phyloP scores from a whole-genome alignment of 2,329 filamentous ascomycete genomes.

The Calonectria leucothoes region DNA sequence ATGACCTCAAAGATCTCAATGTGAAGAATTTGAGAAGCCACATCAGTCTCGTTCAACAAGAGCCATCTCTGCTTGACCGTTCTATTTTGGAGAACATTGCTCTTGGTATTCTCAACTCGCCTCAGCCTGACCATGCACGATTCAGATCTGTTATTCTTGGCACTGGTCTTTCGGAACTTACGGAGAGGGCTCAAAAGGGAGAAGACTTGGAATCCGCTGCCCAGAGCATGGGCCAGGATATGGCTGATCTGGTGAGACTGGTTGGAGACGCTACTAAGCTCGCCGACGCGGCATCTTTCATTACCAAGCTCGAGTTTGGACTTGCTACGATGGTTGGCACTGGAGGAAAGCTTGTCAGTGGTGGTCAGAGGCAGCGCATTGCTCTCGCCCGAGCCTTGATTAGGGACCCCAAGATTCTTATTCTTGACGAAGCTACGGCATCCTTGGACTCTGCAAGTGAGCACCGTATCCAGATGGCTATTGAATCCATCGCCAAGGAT shows the following conservation, averaged over 20 bases:
- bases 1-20: conserved; percentile 60
- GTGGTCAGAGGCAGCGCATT: conserved; percentile 71
- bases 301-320: conserved; percentile 64
- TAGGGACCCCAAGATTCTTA: conserved; percentile 65
- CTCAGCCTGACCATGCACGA: conserved; percentile 49
- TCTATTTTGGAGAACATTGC: conserved; percentile 64
- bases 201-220: conserved; percentile 58
- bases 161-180: conserved; percentile 61
- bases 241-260: conserved; percentile 63
- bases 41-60: conserved; percentile 59
- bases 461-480: conserved; percentile 61
- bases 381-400: conserved; percentile 69
- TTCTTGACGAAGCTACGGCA: conserved; percentile 72
- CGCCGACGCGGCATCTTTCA: conserved; percentile 70
- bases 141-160: conserved; percentile 61
- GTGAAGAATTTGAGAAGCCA: conserved; percentile 55
- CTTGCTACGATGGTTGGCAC: conserved; percentile 65
- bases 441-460: conserved; percentile 70
- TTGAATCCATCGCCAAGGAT: conserved; percentile 59
- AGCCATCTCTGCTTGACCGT: conserved; percentile 56
- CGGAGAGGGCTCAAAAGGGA: conserved; percentile 63
- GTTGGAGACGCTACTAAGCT: conserved; percentile 64
- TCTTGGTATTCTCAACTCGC: conserved; percentile 60
- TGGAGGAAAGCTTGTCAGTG: conserved; percentile 65
- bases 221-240: conserved; percentile 53